Evolutionary conservation across 1,139 yeast species (phyloP), one percentile per base, ranked within the genome.

Genomic region (Arxiozyma slooffiae): DNA sequence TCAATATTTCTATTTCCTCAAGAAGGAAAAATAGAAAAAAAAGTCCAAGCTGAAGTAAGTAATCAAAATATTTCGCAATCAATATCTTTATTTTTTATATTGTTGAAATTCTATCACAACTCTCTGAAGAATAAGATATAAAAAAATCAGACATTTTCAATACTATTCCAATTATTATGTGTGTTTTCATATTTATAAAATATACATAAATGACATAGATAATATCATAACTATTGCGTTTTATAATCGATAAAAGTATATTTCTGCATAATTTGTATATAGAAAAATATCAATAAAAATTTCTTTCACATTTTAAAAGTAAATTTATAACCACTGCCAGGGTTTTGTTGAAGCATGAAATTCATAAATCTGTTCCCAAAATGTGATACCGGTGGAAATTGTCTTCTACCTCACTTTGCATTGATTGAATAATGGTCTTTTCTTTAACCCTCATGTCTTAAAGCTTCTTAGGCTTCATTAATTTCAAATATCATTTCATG

Each of bases 401-500:
- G 48, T 24, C 46, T 26, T 7, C 16, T 40, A 11, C 50, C 50
- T 30, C 51, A 50, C 9, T 54, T 54, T 20, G 53, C 44, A 48
- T 59, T 55, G 5, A 54, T 85, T 38, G 72, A 59, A 62, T 87
- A 95, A 61, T 85, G 87, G 48, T 83, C 74, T 52, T 73, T 78
- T 52, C 82, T 77, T 53, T 78, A 71, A 48, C 82, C 86, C 2
- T 78, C 77, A 57, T 85, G 80, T 9, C 90, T 78, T 46, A 92
- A 72, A 3, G 85, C 82, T 63, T 90, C 97, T 65, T 92, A 90
- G 0, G 98, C 98, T 63, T 85, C 88, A 67, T 92, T 92, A 56
- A 92, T 86, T 48, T 84, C 90, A 52, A 95, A 89, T 94, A 92
- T 92, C 61, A 85, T 87, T 44, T 73, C 72, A 66, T 88, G 95